Evolutionary conservation across 495 filamentous ascomycete species (phyloP), one percentile per base, ranked within the genome.

Genomic region (Xylaria sp.): DNA sequence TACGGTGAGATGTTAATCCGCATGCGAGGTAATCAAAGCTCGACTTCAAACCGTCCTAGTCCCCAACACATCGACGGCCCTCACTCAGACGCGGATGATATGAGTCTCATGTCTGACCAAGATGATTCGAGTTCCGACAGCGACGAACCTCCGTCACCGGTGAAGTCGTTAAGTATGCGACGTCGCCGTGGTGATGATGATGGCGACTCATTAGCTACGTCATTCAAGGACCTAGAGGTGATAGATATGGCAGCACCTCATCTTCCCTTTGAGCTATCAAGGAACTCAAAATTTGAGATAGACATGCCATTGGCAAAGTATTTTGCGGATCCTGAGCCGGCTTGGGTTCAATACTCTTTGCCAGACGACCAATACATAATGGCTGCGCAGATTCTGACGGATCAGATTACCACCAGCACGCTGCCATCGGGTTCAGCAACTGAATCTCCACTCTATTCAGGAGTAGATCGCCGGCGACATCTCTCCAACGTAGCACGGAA

Each of bases 381-480:
- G 21, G 80, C 88, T 37, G 89, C 87, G 7, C 89, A 91, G 73
- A 85, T 90, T 35, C 77, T 91, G n/a, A 88, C 87, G 2, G 88
- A 89, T 68, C 89, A 91, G 71, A 83, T 87, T 37, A 83, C 85
- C 7, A 84, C 79, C 24, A 81, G 85, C 2, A 83, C 78, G 1
- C 70, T 86, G 26, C 75, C 71, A 12, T 52, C 76, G 8, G 70
- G 68, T 35, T n/a, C 58, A 14, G 33, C 65, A 24, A 31, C 73
- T 8, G 67, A 70, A 41, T 44, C 69, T 8, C n/a, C 40, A 0
- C 59, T 78, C n/a, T 72, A 75, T 55, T 72, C 71, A 12, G 73
- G 33, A 70, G 71, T 55, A 61, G 76, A 79, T 50, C 71, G 65
- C 21, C 83, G 82, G 24, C 80, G 80, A 31, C 76, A 78, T 26